phyloP scores from a whole-genome alignment of 768 basidiomycete genomes.

The Lentinula raphanica region DNA sequence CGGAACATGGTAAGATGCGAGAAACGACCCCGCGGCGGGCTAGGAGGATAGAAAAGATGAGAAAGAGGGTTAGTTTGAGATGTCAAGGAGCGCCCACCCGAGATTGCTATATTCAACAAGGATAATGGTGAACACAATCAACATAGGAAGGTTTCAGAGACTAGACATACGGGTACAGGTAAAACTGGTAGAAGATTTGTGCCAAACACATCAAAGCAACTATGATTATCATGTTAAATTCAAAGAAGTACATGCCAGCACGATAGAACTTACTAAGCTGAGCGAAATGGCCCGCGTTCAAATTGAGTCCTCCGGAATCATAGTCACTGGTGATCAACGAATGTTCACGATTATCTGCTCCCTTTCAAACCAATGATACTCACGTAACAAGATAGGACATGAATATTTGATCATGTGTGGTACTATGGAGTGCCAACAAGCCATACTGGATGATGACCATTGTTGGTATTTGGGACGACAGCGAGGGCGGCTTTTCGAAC shows the following conservation, averaged over 20 bases:
- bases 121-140: not conserved
- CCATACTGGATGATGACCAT: constrained; percentile 89
- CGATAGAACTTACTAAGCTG: constrained; percentile 62
- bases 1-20: constrained; percentile 89
- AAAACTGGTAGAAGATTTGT: constrained; percentile 88
- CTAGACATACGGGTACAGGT: constrained; percentile 75
- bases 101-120: constrained; percentile 44
- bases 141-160: not conserved
- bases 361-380: constrained; percentile 24
- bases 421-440: constrained; percentile 80
- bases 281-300: constrained; percentile 89
- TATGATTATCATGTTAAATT: constrained; percentile 23
- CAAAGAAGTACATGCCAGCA: constrained; percentile 4
- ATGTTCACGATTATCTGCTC: constrained; percentile 11
- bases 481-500: constrained; percentile 54
- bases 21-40: constrained; percentile 77
- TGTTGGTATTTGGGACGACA: constrained; percentile 72
- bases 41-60: constrained; percentile 19
- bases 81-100: constrained; percentile 35
- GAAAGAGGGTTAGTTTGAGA: not conserved
- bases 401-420: constrained; percentile 88
- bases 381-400: constrained; percentile 88
- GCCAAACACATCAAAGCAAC: constrained; percentile 93
- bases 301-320: constrained; percentile 80
- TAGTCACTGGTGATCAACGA: constrained; percentile 51